Evolutionary conservation across 108 stramenopile species (phyloP).

Genomic region (Aurantiochytrium sp.): DNA sequence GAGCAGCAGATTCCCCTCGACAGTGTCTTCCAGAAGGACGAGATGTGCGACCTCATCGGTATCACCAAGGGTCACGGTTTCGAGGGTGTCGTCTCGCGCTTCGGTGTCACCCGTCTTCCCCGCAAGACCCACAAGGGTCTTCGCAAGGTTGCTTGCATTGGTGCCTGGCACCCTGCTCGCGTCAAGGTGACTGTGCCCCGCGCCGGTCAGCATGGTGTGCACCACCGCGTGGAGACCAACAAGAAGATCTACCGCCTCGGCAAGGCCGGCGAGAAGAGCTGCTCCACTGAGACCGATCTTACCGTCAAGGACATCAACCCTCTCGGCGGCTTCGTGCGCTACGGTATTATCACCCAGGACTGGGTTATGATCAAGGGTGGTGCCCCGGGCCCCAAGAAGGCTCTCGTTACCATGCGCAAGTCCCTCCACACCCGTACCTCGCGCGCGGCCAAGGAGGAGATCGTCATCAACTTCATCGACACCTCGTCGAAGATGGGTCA

Average conservation of each 20-base stretch:
- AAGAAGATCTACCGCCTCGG: conserved; percentile 99
- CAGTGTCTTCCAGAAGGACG: conserved; percentile 90
- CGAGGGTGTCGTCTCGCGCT: conserved; percentile 96
- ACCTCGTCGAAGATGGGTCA: conserved; percentile 98
- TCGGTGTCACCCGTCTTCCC: conserved; percentile 98
- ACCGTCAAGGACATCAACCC: conserved; percentile 98
- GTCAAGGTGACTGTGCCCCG: conserved; percentile 90
- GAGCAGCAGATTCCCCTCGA: conserved; percentile 92
- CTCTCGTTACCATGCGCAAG: conserved; percentile 92
- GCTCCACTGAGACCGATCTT: conserved; percentile 91
- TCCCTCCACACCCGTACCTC: conserved; percentile 78
- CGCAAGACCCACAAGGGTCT: conserved; percentile 99
- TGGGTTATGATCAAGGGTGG: conserved; percentile 99
- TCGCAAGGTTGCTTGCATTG: conserved; percentile 99
- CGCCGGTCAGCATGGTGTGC: conserved; percentile 99
- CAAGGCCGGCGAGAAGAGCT: conserved; percentile 54
- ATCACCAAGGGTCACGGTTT: conserved; percentile 96
- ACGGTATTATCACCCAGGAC: conserved; percentile 90
- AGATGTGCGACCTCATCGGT: conserved; percentile 87
- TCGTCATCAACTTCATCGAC: conserved; percentile 99
- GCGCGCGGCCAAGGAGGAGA: conserved; percentile 85
- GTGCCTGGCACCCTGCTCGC: conserved; percentile 99
- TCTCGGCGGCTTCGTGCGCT: conserved; percentile 97
- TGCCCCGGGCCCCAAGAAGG: conserved; percentile 94
- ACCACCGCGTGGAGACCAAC: conserved; percentile 99